Base-by-base conservation (phyloP, 1,284 basidiomycete genomes). In the Sphagnurus paluster region DNA sequence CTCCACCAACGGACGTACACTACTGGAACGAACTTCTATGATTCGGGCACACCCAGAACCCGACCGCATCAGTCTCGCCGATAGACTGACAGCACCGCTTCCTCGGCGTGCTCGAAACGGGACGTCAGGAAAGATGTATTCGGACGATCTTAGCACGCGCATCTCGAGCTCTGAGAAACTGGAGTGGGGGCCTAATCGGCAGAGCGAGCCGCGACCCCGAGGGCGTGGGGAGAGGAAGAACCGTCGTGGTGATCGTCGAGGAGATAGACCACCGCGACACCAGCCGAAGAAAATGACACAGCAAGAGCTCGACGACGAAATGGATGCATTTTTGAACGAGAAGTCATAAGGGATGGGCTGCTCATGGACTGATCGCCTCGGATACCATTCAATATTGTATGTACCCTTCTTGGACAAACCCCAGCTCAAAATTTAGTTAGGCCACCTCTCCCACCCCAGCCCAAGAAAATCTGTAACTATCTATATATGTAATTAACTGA, bases 241-340 rank as follows among this genome's bases (percentile, higher is more conserved):
- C 24, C 38, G 44, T 20, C 33, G 52, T 39, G 42, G 56, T 35
- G 39, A 56, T 33, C 53, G 56, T 41, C 42, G 60, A 56, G 43
- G 57, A 39, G 39, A 57, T 41, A 53, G 56, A 48, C 44, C 60
- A 55, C 39, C 39, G n/a, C 52, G 63, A 36, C 59, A 60, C 38
- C 71, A 76, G 34, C 77, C 77, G 8, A 72, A 56, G 34, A 75
- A 74, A 59, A 79, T 79, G 61, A 86, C 80, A 0, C 80, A 80
- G 57, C 77, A 84, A 61, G 84, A 90, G 55, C 68, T 90, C 29
- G 87, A 90, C 54, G 86, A 83, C 39, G 87, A 90, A 57, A 66
- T 90, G 40, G 87, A 90, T 40, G 84, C 83, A 11, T 90, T 90
- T 63, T 62, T 87, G 52, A 76, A 75, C n/a, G 67, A 71, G 47